Evolutionary conservation across 345 rosid species (phyloP), one percentile per base, ranked within the genome.

Genomic region (Linum trigynum): DNA sequence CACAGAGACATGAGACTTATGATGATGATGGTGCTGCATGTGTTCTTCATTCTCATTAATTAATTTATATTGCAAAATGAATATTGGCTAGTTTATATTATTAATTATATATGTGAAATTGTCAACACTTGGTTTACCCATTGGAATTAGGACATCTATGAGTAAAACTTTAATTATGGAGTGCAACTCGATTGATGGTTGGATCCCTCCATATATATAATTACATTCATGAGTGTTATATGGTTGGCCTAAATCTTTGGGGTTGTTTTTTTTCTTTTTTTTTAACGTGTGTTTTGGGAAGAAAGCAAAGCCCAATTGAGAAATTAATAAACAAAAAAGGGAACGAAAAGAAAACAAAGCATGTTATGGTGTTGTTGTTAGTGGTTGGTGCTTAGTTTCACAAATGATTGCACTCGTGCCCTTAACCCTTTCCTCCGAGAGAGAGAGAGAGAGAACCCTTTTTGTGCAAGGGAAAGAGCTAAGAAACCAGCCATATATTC

Each of bases 351-450:
- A 57, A 17, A 9, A 63, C 17, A 12, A 23, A 55, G 70, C 58
- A 63, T 65, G 76, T 57, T 57, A 4, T 57, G 37, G 38, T 6
- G 5, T 41, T 4, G 9, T 75, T 75, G 12, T n/a, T 62, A 65
- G 79, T 76, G 76, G 87, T 57, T 57, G 80, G 76, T 80, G 70
- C 62, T 76, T 75, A 81, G 79, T 80, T 67, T 69, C 59, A 73
- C 72, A 77, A 56, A 81, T 83, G 67, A 83, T 83, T 75, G 69
- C 83, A 43, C 80, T 77, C 79, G 79, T 80, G 83, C 81, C 75
- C 75, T 65, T 66, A 60, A 39, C 67, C 71, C 75, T 71, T 78
- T 83, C 62, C 71, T 43, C 10, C 50, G 1, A 43, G 50, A 1
- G 6, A 43, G 10, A 43, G 50, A 5, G 50, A 23, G 32, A 23